phyloP scores from a whole-genome alignment of 192 early-diverging fungal genomes.

The Backusella macrospora region DNA sequence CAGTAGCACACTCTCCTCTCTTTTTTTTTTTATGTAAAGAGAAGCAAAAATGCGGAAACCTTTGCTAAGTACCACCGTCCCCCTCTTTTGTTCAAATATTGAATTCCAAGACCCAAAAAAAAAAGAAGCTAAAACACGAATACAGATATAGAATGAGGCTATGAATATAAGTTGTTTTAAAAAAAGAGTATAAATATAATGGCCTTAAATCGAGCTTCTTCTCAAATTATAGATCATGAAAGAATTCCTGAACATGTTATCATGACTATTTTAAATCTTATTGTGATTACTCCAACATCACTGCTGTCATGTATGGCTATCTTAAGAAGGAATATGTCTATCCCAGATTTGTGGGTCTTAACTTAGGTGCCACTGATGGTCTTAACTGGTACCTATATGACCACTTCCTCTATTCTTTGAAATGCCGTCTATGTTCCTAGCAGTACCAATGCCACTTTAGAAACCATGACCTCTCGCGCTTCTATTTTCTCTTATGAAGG shows the following conservation, averaged over 20 bases:
- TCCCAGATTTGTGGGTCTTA: slow-evolving; percentile 12
- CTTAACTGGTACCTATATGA: slow-evolving; percentile 20
- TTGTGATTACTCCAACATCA: slow-evolving; percentile 42
- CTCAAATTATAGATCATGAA: slow-evolving; percentile 20
- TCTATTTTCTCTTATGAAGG: slow-evolving; percentile 25
- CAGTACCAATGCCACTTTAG: slow-evolving; percentile 12
- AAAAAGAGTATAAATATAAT: background rate
- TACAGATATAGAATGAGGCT: background rate
- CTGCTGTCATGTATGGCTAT: slow-evolving; percentile 37
- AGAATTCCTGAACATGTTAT: slow-evolving; percentile 39
- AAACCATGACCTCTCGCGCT: background rate
- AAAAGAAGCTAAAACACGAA: background rate
- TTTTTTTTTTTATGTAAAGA: background rate
- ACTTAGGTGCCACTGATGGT: slow-evolving; percentile 10
- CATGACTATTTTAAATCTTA: slow-evolving; percentile 49
- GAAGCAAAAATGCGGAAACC: background rate
- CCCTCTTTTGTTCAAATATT: background rate
- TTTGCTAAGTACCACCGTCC: background rate
- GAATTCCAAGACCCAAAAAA: background rate
- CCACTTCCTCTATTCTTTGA: slow-evolving; percentile 26
- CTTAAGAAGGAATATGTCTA: slow-evolving; percentile 19
- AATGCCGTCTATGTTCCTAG: slow-evolving; percentile 36
- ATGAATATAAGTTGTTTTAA: background rate
- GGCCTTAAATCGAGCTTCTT: background rate
- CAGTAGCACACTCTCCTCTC: too few species aligned